Evolutionary conservation across 805 yeast genomes (phyloP), one percentile per base, ranked within the genome.

Genomic region (Maudiozyma barnettii): DNA sequence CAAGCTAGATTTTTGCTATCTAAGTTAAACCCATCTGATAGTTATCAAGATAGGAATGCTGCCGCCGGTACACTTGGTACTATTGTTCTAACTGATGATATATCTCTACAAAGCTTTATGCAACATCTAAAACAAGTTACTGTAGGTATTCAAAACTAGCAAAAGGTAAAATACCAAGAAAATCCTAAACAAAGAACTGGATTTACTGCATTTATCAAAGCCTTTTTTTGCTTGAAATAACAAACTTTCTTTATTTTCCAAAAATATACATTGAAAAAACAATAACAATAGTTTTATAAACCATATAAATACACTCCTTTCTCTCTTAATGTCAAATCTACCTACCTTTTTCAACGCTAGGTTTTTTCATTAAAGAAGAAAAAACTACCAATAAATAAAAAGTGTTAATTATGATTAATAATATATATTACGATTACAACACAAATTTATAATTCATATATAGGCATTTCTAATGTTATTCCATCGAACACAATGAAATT

Each of bases 1-100:
- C 99, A 93, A 70, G 97, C 98, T 2, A 82, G 99, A 70, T 93
- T 93, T 75, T 75, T 93, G 67, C 81, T 88, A 67, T 87, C 97
- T 26, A 93, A 89, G 69, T 79, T 93, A 66, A 93, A 95, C 67
- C 99, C 99, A 38, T 84, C 96, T 42, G 88, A 85, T 53, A 82
- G 90, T 37, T 84, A 84, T 63, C 80, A 82, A 64, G 73, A 70
- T 42, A 69, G 67, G 35, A 54, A 63, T 39, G 71, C 70, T 13
- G 77, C 77, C 40, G 78, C 80, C 39, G 59, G 76, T 41, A 87
- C 93, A 12, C 85, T 87, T 56, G 97, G 76, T 41, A 87, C 93
- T 13, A 85, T 87, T 56, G 97, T 93, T 43, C 80, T 91, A 65
- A 93, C 99, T 21, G 99, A 93, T 69, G 99, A 93, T 69, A 96